Conservation (phyloP, 148 eudicot genomes). For the Vaccinium corymbosum region DNA sequence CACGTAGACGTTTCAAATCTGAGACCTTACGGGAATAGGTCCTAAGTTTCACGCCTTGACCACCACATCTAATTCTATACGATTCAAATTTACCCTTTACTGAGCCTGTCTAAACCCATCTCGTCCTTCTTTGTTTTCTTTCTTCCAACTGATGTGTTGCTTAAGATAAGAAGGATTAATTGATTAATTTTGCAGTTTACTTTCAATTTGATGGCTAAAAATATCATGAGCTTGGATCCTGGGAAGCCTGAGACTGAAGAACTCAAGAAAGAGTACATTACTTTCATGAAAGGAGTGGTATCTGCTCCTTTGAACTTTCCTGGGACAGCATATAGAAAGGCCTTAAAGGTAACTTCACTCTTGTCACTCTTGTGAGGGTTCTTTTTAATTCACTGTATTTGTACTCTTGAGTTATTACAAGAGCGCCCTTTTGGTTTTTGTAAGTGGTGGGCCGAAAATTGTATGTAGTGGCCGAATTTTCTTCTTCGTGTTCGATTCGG, state of each 20-base stretch:
- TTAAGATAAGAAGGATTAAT: not conserved
- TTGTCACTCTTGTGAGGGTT: not conserved
- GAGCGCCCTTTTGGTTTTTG: not conserved
- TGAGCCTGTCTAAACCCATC: not conserved
- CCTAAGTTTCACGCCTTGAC: not conserved
- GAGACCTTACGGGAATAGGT: not conserved
- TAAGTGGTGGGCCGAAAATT: not conserved
- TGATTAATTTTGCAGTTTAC: conserved; percentile 55
- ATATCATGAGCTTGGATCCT: conserved; percentile 90
- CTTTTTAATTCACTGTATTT: not conserved
- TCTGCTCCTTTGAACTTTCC: conserved; percentile 92
- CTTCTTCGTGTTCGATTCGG: not conserved
- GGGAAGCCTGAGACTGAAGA: conserved; percentile 84
- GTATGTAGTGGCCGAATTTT: no score
- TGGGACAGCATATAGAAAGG: conserved; percentile 92
- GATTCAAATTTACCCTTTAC: not conserved
- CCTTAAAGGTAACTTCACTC: conserved; percentile 50
- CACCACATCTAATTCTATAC: not conserved
- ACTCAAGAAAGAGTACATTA: conserved; percentile 84
- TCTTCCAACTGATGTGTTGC: not conserved
- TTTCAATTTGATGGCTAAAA: conserved; percentile 90
- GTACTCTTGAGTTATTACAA: not conserved
- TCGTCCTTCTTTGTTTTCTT: not conserved
- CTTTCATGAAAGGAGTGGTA: conserved; percentile 96
- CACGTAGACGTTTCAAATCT: not conserved